Conservation (phyloP, 2,329 filamentous ascomycete species). For the Xylariaceae sp. region DNA sequence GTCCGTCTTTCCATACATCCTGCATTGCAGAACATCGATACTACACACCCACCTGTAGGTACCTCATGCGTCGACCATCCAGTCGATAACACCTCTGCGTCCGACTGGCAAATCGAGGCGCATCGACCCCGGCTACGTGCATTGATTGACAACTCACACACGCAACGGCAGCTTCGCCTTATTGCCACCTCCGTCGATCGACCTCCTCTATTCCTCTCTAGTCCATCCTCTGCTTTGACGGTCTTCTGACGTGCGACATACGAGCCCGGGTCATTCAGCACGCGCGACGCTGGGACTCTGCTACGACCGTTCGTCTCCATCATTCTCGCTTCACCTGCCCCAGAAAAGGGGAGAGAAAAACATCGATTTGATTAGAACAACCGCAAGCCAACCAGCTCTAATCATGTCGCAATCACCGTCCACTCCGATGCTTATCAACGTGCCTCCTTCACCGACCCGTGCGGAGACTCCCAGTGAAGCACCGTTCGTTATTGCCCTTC, state of each 20-base stretch:
- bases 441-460: slow-evolving; percentile 75
- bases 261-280: not conserved
- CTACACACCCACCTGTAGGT: not conserved
- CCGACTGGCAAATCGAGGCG: not conserved
- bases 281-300: not conserved
- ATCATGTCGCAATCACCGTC: slow-evolving; percentile 35
- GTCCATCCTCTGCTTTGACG: slow-evolving; percentile 2
- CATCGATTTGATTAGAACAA: not conserved
- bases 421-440: slow-evolving; percentile 69
- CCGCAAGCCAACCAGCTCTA: slow-evolving; percentile 6
- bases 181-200: not conserved
- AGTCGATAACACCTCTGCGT: slow-evolving; percentile 1
- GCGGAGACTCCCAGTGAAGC: slow-evolving; percentile 83
- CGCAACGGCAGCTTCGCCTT: not conserved
- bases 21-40: not conserved
- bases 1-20: not conserved
- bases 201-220: not conserved
- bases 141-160: not conserved
- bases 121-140: slow-evolving; percentile 1
- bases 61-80: not conserved
- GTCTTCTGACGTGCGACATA: not conserved
- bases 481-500: slow-evolving; percentile 57
- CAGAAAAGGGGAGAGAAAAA: not conserved
- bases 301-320: not conserved
- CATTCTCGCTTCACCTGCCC: slow-evolving; percentile 1